Evolutionary conservation across 345 rosid genomes (phyloP).

Genomic region (Ricinus communis): DNA sequence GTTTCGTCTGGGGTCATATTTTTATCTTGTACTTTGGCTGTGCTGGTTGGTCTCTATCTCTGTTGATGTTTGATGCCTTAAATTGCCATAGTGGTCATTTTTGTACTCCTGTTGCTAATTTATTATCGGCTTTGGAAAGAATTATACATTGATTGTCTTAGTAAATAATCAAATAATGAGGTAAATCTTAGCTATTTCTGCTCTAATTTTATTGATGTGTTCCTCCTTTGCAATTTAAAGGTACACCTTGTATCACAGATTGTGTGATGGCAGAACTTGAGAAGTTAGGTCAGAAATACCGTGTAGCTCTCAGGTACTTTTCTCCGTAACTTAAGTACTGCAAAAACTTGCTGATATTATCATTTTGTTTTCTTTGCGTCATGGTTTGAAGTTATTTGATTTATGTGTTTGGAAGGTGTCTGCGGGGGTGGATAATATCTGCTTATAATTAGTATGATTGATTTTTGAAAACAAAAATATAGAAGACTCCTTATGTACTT

Average conservation of each 20-base stretch:
- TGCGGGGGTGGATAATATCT: neutral
- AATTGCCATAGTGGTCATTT: neutral
- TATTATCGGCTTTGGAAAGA: neutral
- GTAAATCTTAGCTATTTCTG: neutral
- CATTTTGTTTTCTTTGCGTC: neutral
- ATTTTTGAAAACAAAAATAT: too few relatives aligned
- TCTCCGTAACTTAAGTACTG: neutral
- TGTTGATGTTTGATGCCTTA: neutral
- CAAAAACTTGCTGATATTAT: neutral
- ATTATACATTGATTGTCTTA: neutral
- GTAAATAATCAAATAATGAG: neutral
- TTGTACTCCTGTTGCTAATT: neutral
- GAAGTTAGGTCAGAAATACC: constrained; percentile 92
- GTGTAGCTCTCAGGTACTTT: constrained; percentile 79
- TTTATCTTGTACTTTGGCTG: neutral
- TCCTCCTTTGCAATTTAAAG: constrained; percentile 37
- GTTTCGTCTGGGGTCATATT: constrained; percentile 23
- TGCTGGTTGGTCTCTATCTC: neutral
- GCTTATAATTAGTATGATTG: too few relatives aligned
- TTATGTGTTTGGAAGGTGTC: neutral
- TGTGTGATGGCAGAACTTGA: constrained; percentile 99
- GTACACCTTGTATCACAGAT: constrained; percentile 94
- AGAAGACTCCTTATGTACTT: too few relatives aligned
- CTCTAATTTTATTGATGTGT: constrained; percentile 8
- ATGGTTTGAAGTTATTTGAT: neutral